A percentile compares a stretch with the other conserved stretches of the same genome.
Evolutionary conservation across 176 grass and related monocot genomes (phyloP).

Genomic region (Eragrostis nindensis): DNA sequence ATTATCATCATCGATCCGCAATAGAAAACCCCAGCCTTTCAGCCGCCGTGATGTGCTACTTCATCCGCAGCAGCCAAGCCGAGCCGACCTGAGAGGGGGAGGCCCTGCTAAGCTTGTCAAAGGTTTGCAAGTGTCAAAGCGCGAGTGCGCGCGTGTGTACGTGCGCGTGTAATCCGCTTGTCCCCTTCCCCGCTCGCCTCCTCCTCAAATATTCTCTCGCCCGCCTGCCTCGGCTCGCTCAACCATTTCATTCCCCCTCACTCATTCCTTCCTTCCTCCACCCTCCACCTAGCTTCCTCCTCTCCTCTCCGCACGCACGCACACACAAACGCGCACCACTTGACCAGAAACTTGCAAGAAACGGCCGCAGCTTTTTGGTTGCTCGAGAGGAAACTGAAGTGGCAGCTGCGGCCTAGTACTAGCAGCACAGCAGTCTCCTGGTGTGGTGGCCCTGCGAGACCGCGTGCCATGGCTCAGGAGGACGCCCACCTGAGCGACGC

Average conservation of each 20-base stretch:
- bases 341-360: not conserved
- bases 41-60: slow-evolving; percentile 19
- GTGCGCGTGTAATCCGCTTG: slow-evolving; percentile 22
- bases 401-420: not conserved
- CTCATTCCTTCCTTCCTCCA: slow-evolving; percentile 40
- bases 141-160: slow-evolving; percentile 17
- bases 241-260: slow-evolving; percentile 59
- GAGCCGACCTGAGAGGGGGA: no score
- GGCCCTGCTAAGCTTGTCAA: no score
- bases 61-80: no score
- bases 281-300: not conserved
- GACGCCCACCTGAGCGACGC: slow-evolving; percentile 60
- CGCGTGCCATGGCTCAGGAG: slow-evolving; percentile 48
- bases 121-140: slow-evolving; percentile 53
- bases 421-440: no score
- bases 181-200: slow-evolving; percentile 38
- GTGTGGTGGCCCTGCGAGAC: not conserved
- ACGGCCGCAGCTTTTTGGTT: not conserved
- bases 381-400: slow-evolving; percentile 13
- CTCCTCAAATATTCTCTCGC: slow-evolving; percentile 66
- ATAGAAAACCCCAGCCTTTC: slow-evolving; percentile 25
- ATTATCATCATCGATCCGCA: slow-evolving; percentile 38
- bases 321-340: no score
- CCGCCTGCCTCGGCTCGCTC: not conserved
- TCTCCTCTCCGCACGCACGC: not conserved